Base-by-base conservation (phyloP, 208 protist genomes). In the Trypanosoma rangeli region DNA sequence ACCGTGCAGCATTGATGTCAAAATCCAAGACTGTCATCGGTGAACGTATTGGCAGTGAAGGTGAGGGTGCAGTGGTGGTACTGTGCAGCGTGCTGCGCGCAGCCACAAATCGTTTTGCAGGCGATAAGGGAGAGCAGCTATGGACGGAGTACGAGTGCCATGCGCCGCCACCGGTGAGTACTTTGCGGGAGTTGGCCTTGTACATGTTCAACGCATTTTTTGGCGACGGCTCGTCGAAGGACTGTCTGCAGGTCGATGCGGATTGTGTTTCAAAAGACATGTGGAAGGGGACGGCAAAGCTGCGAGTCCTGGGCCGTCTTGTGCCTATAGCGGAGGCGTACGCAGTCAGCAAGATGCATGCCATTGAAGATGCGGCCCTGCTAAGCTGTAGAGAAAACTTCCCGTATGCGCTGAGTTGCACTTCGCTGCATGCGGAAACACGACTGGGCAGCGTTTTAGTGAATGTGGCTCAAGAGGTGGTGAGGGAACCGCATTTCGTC, bases 121-220 rank as follows among this genome's bases (percentile, higher is more conserved):
- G 83, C n/a, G 74, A 64, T 15, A 81, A 87, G 18, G 87, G 79
- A 1, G 85, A 92, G 77, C 76, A 82, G 73, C 63, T 96, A 31
- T 96, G 86, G 89, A 84, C 76, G 10, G 88, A 94, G 69, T 96
- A 86, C 68, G 92, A 94, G 70, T 90, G 85, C 10, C 79, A 93
- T 64, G 62, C 78, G 1, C 53, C 76, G 10, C 83, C 85, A 2
- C 48, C 78, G 44, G 48, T 85, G 13, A 48, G 35, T 39, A 76
- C 78, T 1, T 46, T 70, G 5, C 71, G 80, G 9, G 83, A 86
- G 53, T 72, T 94, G 53, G 57, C 71, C 12, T 39, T 86, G 24
- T 80, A 88, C 52, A 82, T 96, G 49, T 94, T 96, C 62, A 70
- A 82, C 48, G 59, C 78, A 22, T 89, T 96, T 54, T 85, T 92